Evolutionary conservation across 768 basidiomycete genomes (phyloP), one percentile per base, ranked within the genome.

Genomic region (Tricholoma furcatifolium): DNA sequence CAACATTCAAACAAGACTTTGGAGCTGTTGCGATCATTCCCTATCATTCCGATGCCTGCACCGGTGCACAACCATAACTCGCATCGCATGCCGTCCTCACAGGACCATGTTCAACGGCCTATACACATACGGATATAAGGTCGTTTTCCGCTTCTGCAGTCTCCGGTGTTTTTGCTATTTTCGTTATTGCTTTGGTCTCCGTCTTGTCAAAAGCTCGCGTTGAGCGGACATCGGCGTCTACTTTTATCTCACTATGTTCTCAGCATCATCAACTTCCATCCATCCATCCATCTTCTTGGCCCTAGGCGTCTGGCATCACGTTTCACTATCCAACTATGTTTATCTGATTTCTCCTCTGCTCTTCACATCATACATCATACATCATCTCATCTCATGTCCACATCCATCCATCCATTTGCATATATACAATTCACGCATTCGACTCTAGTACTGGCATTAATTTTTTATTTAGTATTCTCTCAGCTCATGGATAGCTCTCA

Each of bases 1-100:
- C 60, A 56, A 34, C 55, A 53, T 40, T 70, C 72, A 6, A 65
- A 72, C 40, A 62, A 70, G 31, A 73, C 72, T 12, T 59, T 74
- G 60, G 79, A 81, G 1, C 57, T 81, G 3, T 69, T 81, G 23
- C 69, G 73, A 44, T 67, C 78, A 14, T 82, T 82, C 45, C 79
- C 80, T 23, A 60, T 54, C 30, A 58, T 81, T 55, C 78, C 80
- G 11, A 50, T 71, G 34, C 63, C 71, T n/a, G 36, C 51, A 24
- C 43, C 53, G 9, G 35, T 57, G 20, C 60, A 58, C 40, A 59
- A 64, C 46, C 63, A 63, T 35, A 52, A 50, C 40, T 56, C 63
- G 47, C 50, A 42, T 12, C 43, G 36, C 35, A 35, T 57, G 38
- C 40, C 47, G 36, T 50, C 57, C 50, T 57, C 55, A 43, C 51